Evolutionary conservation across 495 filamentous ascomycete species (phyloP).

Genomic region (Penicillium subrubescens): DNA sequence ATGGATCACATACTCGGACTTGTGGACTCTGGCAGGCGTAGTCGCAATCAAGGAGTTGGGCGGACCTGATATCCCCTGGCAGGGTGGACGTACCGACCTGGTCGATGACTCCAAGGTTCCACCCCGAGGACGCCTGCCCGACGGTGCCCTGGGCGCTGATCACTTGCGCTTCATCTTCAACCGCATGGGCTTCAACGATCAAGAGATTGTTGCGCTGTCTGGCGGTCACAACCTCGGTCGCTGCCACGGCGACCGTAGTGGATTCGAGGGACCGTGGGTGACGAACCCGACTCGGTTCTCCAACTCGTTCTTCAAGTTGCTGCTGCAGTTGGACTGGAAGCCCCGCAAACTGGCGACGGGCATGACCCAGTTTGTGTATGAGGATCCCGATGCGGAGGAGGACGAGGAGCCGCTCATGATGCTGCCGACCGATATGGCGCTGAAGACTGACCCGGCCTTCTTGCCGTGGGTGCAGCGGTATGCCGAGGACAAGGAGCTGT

Average conservation of each 20-base stretch:
- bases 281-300: conserved; percentile 66
- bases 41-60: conserved; percentile 61
- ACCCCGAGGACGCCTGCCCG: conserved; percentile 58
- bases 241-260: conserved; percentile 61
- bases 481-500: conserved; percentile 60
- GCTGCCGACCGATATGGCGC: conserved; percentile 49
- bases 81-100: conserved; percentile 59
- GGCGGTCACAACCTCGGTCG: conserved; percentile 65
- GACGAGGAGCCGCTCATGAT: conserved; percentile 58
- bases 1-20: conserved; percentile 66
- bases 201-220: conserved; percentile 61
- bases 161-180: conserved; percentile 62
- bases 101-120: conserved; percentile 59
- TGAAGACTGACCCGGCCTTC: conserved; percentile 42
- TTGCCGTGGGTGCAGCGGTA: conserved; percentile 59
- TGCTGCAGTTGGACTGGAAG: conserved; percentile 59
- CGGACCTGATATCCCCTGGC: conserved; percentile 56
- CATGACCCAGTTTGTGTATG: conserved; percentile 59
- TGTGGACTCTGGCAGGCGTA: conserved; percentile 64
- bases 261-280: conserved; percentile 65
- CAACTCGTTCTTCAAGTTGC: conserved; percentile 62
- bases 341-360: conserved; percentile 54
- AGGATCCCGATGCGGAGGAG: conserved; percentile 57
- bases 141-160: conserved; percentile 59
- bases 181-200: conserved; percentile 67